These are phyloP conservation scores for Thalassiosira livingstoniorum DNA, from an alignment of 352 stramenopile genomes.

Conservation along the genomic window DNA sequence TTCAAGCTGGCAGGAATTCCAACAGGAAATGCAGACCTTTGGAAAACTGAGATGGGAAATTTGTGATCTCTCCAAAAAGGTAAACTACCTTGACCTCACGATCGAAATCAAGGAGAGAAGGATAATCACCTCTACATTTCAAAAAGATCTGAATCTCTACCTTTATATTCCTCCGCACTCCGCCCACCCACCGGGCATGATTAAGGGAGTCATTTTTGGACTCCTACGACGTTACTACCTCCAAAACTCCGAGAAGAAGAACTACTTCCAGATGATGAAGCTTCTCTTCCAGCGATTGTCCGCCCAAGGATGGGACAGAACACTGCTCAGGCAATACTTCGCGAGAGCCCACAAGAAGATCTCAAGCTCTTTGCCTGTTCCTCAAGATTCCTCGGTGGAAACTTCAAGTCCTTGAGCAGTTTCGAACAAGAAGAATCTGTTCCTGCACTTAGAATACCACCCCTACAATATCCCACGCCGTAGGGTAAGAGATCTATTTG, in stretches of 20 bases:
- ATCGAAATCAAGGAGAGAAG: slow-evolving; percentile 22
- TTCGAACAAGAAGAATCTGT: not conserved
- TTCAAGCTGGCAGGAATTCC: not conserved
- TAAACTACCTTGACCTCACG: slow-evolving; percentile 29
- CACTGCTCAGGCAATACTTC: not conserved
- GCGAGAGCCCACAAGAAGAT: not conserved
- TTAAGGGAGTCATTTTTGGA: slow-evolving; percentile 12
- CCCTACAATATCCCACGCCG: not conserved
- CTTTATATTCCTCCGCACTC: slow-evolving; percentile 32
- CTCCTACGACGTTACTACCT: not conserved
- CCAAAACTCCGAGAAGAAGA: not conserved
- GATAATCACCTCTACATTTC: slow-evolving; percentile 24
- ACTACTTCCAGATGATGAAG: not conserved
- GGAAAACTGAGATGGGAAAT: slow-evolving; percentile 25
- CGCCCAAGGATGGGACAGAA: not conserved
- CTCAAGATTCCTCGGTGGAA: not conserved
- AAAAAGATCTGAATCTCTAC: slow-evolving; percentile 26
- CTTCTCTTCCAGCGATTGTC: not conserved
- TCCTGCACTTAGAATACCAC: not conserved
- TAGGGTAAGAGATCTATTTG: not conserved
- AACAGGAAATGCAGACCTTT: slow-evolving; percentile 19
- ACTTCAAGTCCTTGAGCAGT: not conserved
- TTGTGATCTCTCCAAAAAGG: not conserved
- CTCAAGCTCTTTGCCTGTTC: not conserved
- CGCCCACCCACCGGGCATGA: slow-evolving; percentile 6